Conservation (phyloP, 306 rosid species). For the Delonix regia region DNA sequence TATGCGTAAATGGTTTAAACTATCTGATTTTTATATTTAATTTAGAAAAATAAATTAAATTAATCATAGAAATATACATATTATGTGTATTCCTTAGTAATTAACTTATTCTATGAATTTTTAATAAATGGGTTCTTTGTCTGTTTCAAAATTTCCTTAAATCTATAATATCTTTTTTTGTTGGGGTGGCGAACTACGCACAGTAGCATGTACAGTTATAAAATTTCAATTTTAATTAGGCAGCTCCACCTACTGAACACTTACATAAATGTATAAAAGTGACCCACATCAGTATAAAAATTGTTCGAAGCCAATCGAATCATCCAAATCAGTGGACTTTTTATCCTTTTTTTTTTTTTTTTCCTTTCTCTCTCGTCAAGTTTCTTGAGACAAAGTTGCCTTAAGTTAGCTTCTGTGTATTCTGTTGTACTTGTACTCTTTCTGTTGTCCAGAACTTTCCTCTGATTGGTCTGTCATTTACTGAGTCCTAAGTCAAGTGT, state of each 20-base stretch:
- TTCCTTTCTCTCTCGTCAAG: too few relatives aligned
- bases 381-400: slow-evolving; percentile 37
- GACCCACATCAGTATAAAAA: slow-evolving; percentile 24
- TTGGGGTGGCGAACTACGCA: slow-evolving; percentile 32
- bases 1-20: too few relatives aligned
- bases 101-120: not conserved
- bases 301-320: slow-evolving; percentile 40
- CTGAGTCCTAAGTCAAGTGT: slow-evolving; percentile 24
- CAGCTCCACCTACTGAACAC: slow-evolving; percentile 41
- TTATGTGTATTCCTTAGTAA: too few relatives aligned
- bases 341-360: slow-evolving; percentile 33
- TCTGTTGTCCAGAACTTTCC: slow-evolving; percentile 25
- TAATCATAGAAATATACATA: too few relatives aligned
- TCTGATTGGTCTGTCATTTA: slow-evolving; percentile 33
- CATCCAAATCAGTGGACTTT: slow-evolving; percentile 30
- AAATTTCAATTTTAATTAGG: slow-evolving; percentile 32
- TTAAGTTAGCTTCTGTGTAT: slow-evolving; percentile 36
- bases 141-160: not conserved
- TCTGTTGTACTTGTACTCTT: slow-evolving; percentile 19
- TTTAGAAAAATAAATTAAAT: too few relatives aligned
- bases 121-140: too few relatives aligned
- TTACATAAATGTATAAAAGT: slow-evolving; percentile 29
- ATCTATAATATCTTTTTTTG: slow-evolving; percentile 22
- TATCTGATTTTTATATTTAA: too few relatives aligned
- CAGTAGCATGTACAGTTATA: slow-evolving; percentile 21